These are phyloP conservation scores for Bipolaris cookei DNA, from an alignment of 2,329 filamentous ascomycete species.

Conservation along the genomic window DNA sequence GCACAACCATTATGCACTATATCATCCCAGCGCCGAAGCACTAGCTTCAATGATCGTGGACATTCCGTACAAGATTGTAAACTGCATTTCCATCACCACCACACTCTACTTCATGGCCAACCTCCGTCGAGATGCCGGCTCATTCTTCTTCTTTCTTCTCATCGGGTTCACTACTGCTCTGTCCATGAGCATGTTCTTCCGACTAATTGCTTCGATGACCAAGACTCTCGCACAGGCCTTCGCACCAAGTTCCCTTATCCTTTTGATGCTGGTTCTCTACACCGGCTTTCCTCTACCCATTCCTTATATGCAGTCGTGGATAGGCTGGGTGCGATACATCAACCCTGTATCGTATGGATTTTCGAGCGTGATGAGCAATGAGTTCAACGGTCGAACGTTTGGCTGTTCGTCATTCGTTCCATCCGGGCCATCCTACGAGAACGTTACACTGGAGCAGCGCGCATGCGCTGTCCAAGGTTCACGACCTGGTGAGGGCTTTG, in stretches of 20 bases:
- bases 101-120: constrained; percentile 55
- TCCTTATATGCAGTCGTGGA: constrained; percentile 59
- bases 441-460: constrained; percentile 33
- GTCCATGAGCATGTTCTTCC: constrained; percentile 82
- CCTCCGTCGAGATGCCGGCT: constrained; percentile 61
- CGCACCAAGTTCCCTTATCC: constrained; percentile 60
- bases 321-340: constrained; percentile 65
- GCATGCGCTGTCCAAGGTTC: constrained; percentile 48
- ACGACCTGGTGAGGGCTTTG: constrained; percentile 41
- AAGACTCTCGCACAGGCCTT: constrained; percentile 65
- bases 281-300: constrained; percentile 72
- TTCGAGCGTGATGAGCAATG: constrained; percentile 78
- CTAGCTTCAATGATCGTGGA: constrained; percentile 55
- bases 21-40: constrained; percentile 84
- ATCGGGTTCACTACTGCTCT: constrained; percentile 62
- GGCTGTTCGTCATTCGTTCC: constrained; percentile 49
- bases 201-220: constrained; percentile 74
- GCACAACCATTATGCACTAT: constrained; percentile 80
- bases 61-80: constrained; percentile 54
- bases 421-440: constrained; percentile 43
- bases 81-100: constrained; percentile 50
- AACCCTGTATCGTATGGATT: constrained; percentile 80
- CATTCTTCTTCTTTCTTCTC: constrained; percentile 84
- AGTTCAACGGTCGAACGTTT: constrained; percentile 51
- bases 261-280: constrained; percentile 66